Evolutionary conservation across 768 basidiomycete genomes (phyloP).

Genomic region (Pulveroboletus ravenelii): DNA sequence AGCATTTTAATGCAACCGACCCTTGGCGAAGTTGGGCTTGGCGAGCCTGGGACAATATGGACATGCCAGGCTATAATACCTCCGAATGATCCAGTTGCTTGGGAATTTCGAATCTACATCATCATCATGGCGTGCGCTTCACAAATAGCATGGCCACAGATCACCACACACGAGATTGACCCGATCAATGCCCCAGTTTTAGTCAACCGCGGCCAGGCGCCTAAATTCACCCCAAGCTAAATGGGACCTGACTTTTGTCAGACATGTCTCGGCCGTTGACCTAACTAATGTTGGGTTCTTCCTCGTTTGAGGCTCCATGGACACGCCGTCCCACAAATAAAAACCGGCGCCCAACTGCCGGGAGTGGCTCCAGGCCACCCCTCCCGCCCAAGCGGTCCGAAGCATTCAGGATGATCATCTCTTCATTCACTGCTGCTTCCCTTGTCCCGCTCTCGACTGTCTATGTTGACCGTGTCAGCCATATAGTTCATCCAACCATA

Average conservation of each 20-base stretch:
- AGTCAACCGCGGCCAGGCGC: too few species aligned
- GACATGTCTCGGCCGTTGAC: background rate
- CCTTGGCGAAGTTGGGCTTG: too few species aligned
- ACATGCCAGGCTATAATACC: background rate
- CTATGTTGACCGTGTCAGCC: background rate
- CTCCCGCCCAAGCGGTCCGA: background rate
- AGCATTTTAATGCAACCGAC: too few species aligned
- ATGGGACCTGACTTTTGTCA: background rate
- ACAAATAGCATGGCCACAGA: background rate
- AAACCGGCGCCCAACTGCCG: background rate
- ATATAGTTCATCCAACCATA: background rate
- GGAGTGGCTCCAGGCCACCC: background rate
- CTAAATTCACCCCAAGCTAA: too few species aligned
- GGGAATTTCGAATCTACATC: too few species aligned
- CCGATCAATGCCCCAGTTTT: background rate
- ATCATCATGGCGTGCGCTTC: too few species aligned
- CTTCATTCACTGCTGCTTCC: background rate
- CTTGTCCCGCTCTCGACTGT: background rate
- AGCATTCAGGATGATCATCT: background rate
- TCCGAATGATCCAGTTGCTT: too few species aligned
- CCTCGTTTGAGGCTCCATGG: background rate
- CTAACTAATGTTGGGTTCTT: background rate
- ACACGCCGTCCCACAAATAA: constrained; percentile 1
- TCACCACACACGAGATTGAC: background rate
- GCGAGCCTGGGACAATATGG: too few species aligned